A percentile compares a stretch with the other conserved stretches of the same genome.
These are phyloP conservation scores for Saccharomycopsis selenospora DNA, from an alignment of 805 yeast genomes.

Conservation along the genomic window DNA sequence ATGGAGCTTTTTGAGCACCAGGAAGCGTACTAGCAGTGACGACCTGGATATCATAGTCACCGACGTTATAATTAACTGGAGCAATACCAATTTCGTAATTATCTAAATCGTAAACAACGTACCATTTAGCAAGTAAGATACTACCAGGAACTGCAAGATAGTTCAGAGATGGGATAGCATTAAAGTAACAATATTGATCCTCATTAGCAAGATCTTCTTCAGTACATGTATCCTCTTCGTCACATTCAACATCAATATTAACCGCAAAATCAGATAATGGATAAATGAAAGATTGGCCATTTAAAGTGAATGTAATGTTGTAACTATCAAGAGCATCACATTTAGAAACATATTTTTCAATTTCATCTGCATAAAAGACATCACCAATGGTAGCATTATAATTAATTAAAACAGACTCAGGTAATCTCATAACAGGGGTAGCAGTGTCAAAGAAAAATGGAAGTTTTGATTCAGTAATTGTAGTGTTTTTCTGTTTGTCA, in stretches of 20 bases:
- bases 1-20: slow-evolving; percentile 41
- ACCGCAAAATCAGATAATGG: neutral
- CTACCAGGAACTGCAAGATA: neutral
- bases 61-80: slow-evolving; percentile 27
- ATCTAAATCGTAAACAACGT: slow-evolving; percentile 50
- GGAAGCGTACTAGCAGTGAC: slow-evolving; percentile 36
- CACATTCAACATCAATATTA: neutral
- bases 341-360: neutral
- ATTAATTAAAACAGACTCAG: neutral
- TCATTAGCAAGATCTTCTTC: neutral
- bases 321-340: neutral
- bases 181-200: neutral
- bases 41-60: slow-evolving; percentile 22
- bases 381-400: neutral
- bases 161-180: neutral
- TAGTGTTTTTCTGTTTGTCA: neutral
- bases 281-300: neutral
- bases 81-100: slow-evolving; percentile 38
- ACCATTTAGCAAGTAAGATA: slow-evolving; percentile 21
- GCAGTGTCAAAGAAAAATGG: neutral
- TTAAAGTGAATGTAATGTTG: neutral
- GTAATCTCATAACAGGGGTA: neutral
- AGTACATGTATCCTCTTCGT: neutral
- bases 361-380: neutral
- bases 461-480: neutral